Evolutionary conservation across 306 rosid species (phyloP).

Genomic region (Comarum palustre): DNA sequence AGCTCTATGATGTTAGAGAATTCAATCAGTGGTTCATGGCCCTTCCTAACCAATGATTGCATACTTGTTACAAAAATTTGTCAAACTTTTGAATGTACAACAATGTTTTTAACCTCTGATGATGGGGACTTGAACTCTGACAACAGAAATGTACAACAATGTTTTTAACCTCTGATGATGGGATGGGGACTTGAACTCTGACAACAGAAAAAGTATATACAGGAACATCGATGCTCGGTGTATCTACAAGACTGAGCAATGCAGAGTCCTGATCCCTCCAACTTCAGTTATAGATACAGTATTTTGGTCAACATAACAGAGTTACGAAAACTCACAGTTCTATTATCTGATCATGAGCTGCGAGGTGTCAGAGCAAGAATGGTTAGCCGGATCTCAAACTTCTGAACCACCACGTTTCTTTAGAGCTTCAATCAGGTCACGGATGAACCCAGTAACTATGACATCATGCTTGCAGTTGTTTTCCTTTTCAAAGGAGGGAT

Average conservation of each 20-base stretch:
- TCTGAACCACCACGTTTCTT: neutral
- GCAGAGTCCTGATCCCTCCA: neutral
- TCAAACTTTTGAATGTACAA: neutral
- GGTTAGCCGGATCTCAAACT: neutral
- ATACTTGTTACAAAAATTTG: neutral
- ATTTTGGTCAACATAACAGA: neutral
- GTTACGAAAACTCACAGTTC: neutral
- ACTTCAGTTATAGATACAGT: neutral
- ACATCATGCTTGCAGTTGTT: neutral
- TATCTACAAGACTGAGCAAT: neutral
- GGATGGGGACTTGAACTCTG: neutral
- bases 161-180: neutral
- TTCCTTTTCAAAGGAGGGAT: neutral
- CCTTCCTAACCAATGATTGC: neutral
- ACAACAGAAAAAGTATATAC: neutral
- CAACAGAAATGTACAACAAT: neutral
- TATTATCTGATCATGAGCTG: neutral
- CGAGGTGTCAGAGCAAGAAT: neutral
- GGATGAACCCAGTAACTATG: neutral
- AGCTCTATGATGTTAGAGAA: neutral
- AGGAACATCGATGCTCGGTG: neutral
- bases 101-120: too few species aligned
- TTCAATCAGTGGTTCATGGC: neutral
- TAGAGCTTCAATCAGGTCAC: slow-evolving; percentile 1
- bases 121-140: too few species aligned